Evolutionary conservation across 2,329 filamentous ascomycete species (phyloP), one percentile per base, ranked within the genome.

Genomic region (Epicoccum sorghinum): DNA sequence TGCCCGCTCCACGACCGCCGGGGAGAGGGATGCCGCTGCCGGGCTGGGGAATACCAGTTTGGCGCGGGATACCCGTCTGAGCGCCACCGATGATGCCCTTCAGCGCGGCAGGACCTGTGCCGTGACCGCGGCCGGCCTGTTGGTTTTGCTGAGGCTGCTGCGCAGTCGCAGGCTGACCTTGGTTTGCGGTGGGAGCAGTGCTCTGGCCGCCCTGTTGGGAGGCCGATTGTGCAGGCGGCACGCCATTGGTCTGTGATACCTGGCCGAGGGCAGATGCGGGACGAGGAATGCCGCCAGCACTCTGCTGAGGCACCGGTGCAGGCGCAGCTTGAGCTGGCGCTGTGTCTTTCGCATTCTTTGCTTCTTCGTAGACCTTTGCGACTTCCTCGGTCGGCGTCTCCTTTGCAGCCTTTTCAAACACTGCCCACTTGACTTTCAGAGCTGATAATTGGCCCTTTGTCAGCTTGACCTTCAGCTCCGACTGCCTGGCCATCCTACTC

Each of bases 381-480:
- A 98, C 91, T 0, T 92, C 86, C 70, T 86, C 87, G 65, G 93
- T 82, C 0, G 93, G 93, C 0, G 93, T 97, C 42, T 96, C 89
- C n/a, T 82, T 83, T 0, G 89, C 91, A 10, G 93, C 93, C 41
- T 86, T 89, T 67, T 92, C 84, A 3, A 98, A 89, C 1, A 95
- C 85, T 1, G 84, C 83, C 29, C 96, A 77, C 77, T 95, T 96
- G 4, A 88, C 89, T 45, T 82, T 81, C 0, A 87, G 85, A 7
- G 79, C 77, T 58, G 83, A 85, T 41, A 82, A 77, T 69, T 88
- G 57, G 1, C 59, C 86, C 64, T 88, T 90, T 62, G 93, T 88
- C 5, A 86, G 80, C 86, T 96, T 89, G 70, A 87, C 86, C 77
- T 95, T 66, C 43, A 66, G 83, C 57, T 89, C 83, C 46, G 89